A percentile compares a stretch with the other conserved stretches of the same genome.
These are phyloP conservation scores for Starmerella cellae DNA, from an alignment of 805 yeast species.

Conservation along the genomic window DNA sequence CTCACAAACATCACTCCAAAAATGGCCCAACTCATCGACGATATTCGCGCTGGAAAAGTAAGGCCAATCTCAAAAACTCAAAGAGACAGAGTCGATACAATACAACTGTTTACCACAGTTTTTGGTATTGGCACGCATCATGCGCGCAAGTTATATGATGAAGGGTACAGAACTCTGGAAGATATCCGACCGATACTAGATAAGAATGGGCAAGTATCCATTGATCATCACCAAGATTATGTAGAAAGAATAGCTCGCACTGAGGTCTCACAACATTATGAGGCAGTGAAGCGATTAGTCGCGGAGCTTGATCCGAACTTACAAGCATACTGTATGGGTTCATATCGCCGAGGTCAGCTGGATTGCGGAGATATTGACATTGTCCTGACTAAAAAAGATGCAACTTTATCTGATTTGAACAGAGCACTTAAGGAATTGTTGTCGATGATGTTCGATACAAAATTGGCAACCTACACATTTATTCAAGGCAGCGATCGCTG, in stretches of 20 bases:
- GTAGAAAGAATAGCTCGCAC: slow-evolving; percentile 33
- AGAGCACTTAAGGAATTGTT: slow-evolving; percentile 14
- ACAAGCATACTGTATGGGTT: slow-evolving; percentile 35
- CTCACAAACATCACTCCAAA: slow-evolving; percentile 33
- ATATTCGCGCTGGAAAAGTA: slow-evolving; percentile 27
- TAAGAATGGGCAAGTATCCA: slow-evolving; percentile 30
- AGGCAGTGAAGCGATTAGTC: slow-evolving; percentile 24
- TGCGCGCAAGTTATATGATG: slow-evolving; percentile 32
- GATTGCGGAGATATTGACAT: slow-evolving; percentile 44
- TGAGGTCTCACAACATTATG: slow-evolving; percentile 34
- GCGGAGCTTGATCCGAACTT: slow-evolving; percentile 29
- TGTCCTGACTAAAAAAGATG: slow-evolving; percentile 31
- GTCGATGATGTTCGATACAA: slow-evolving; percentile 21
- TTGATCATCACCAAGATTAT: slow-evolving; percentile 39
- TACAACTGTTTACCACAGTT: slow-evolving; percentile 31
- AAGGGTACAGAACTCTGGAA: slow-evolving; percentile 31
- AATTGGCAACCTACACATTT: slow-evolving; percentile 29
- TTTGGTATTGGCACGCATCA: slow-evolving; percentile 38
- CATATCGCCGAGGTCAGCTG: slow-evolving; percentile 38
- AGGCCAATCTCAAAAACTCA: slow-evolving; percentile 6
- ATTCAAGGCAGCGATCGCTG: slow-evolving; percentile 24
- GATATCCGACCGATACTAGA: slow-evolving; percentile 29
- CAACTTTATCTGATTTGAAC: slow-evolving; percentile 18
- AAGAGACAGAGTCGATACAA: slow-evolving; percentile 11
- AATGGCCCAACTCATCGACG: slow-evolving; percentile 36